Evolutionary conservation across 345 rosid species (phyloP), one percentile per base, ranked within the genome.

Genomic region (Turritis glabra): DNA sequence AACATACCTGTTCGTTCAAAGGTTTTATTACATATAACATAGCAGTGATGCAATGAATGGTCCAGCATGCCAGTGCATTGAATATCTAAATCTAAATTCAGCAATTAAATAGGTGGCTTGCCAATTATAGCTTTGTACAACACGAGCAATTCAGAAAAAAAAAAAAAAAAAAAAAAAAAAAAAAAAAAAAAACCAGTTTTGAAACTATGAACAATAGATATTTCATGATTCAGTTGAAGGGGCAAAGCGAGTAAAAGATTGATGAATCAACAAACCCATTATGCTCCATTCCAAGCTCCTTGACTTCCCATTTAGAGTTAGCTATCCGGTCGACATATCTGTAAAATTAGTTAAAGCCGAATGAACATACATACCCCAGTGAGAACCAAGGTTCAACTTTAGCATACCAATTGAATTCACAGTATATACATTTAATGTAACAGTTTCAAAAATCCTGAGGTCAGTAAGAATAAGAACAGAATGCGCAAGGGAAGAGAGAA

Each of bases 211-310:
- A 19, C 18, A 38, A 13, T 51, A 27, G 1, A 59, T 40, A 41
- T 8, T 57, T 11, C 41, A 53, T 35, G 9, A 60, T 48, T 27
- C 13, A 29, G 21, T 11, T 25, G 26, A 52, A 27, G 5, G 55
- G 26, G 15, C 1, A 26, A 52, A 56, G 14, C 13, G 50, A 17
- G 41, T 38, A 57, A 29, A 64, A 64, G 26, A 64, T 22, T 64
- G 29, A 51, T 66, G 44, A 79, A 77, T 79, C 67, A 74, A 86
- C 96, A 56, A 74, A 96, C 98, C 99, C 98, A 77, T 96, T 96
- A 64, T 96, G 99, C 82, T 96, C 99, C 53, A 96, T 79, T 40
- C 99, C 99, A 21, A 96, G 88, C 83, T 96, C 99, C 84, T 88
- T 96, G 56, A 92, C 77, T 82, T 96, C 99, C 99, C 99, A 96